Evolutionary conservation across 164 flowering plant species (phyloP).

Genomic region (Stephania cephalantha): DNA sequence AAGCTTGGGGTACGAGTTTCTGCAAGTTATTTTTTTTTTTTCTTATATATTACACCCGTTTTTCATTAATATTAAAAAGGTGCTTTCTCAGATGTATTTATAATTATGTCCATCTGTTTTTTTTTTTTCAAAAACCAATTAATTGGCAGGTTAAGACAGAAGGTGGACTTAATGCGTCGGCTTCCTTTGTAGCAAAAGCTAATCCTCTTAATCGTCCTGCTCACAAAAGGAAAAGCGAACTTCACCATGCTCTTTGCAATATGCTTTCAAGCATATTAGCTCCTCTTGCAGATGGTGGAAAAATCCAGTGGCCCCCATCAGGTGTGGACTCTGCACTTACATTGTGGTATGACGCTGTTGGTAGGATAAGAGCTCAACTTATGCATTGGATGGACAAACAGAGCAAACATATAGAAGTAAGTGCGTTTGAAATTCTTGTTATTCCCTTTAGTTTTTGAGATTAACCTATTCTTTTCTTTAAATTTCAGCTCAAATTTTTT

Average conservation of each 20-base stretch:
- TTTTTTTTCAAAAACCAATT: constrained; percentile 13
- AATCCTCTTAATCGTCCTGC: constrained; percentile 93
- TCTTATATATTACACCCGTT: background rate
- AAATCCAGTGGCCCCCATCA: constrained; percentile 94
- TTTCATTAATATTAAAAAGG: background rate
- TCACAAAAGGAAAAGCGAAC: constrained; percentile 94
- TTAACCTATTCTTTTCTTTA: background rate
- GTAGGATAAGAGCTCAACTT: constrained; percentile 73
- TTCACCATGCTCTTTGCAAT: constrained; percentile 92
- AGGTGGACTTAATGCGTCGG: constrained; percentile 98
- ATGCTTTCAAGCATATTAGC: constrained; percentile 98
- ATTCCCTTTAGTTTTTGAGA: background rate
- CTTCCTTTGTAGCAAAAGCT: constrained; percentile 97
- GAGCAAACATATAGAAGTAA: constrained; percentile 93
- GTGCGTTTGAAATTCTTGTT: constrained; percentile 20
- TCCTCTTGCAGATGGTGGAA: constrained; percentile 96
- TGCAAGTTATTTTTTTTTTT: background rate
- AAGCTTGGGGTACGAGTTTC: constrained; percentile 80
- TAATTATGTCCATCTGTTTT: background rate
- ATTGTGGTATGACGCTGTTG: constrained; percentile 97
- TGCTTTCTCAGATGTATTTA: background rate
- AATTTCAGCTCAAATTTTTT: background rate
- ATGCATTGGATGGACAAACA: constrained; percentile 98
- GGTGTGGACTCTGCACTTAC: constrained; percentile 89
- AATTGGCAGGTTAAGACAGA: constrained; percentile 80